These are phyloP conservation scores for Centrapalus pauciflorus DNA, from an alignment of 129 eudicot species.

Conservation along the genomic window DNA sequence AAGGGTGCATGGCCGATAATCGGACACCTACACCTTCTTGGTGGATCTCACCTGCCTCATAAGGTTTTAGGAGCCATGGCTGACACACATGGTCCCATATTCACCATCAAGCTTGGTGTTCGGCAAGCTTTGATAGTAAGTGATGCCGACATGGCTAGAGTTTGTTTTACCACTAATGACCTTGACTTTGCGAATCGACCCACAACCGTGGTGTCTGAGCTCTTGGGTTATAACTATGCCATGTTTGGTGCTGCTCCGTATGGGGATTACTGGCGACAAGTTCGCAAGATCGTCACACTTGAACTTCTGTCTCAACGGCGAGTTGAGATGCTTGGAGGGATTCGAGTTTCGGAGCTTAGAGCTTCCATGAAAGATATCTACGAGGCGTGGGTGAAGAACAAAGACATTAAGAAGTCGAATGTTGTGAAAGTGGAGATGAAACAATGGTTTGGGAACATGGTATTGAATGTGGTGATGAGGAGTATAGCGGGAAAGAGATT, in stretches of 20 bases:
- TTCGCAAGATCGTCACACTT: slow-evolving; percentile 21
- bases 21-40: slow-evolving; percentile 32
- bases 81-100: slow-evolving; percentile 31
- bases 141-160: slow-evolving; percentile 14
- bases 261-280: slow-evolving; percentile 30
- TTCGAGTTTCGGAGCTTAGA: slow-evolving; percentile 21
- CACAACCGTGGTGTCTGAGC: background rate
- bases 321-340: slow-evolving; percentile 20
- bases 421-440: slow-evolving; percentile 5
- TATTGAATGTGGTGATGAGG: slow-evolving; percentile 6
- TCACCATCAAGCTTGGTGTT: slow-evolving; percentile 29
- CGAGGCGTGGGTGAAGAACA: background rate
- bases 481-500: slow-evolving; percentile 25
- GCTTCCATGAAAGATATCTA: slow-evolving; percentile 10
- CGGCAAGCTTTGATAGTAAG: slow-evolving; percentile 29
- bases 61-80: slow-evolving; percentile 25
- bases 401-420: background rate
- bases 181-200: slow-evolving; percentile 17
- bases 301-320: slow-evolving; percentile 33
- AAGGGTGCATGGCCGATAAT: slow-evolving; percentile 36
- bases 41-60: slow-evolving; percentile 9
- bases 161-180: slow-evolving; percentile 24
- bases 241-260: slow-evolving; percentile 21
- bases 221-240: slow-evolving; percentile 30
- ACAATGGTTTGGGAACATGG: slow-evolving; percentile 3